A percentile compares a stretch with the other conserved stretches of the same genome.
Conservation (phyloP, 805 yeast species). For the Candida qinlingensis region DNA sequence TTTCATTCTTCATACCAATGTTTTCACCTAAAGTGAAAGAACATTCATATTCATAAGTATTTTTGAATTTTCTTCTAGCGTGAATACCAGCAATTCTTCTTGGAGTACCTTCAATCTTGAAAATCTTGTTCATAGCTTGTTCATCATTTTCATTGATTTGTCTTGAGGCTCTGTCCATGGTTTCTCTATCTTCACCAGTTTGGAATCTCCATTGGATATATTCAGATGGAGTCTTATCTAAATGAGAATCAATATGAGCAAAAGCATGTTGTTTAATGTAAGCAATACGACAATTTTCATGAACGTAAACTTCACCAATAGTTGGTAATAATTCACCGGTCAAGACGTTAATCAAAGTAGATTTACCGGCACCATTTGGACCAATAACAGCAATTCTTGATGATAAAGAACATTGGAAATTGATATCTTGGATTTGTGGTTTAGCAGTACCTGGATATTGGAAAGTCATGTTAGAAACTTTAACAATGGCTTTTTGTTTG, state of each 20-base stretch:
- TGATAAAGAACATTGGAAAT: slow-evolving; percentile 98
- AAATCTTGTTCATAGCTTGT: slow-evolving; percentile 98
- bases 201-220: slow-evolving; percentile 99
- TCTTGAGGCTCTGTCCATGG: slow-evolving; percentile 99
- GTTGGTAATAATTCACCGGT: slow-evolving; percentile 99
- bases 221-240: slow-evolving; percentile 99
- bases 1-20: slow-evolving; percentile 97
- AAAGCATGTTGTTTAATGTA: slow-evolving; percentile 99
- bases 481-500: slow-evolving; percentile 99
- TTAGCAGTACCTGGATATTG: slow-evolving; percentile 98
- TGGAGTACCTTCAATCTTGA: slow-evolving; percentile 97
- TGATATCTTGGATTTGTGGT: slow-evolving; percentile 88
- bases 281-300: slow-evolving; percentile 99
- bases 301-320: slow-evolving; percentile 97
- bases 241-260: slow-evolving; percentile 97
- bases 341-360: slow-evolving; percentile 96
- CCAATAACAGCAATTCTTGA: slow-evolving; percentile 99
- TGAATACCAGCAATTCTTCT: slow-evolving; percentile 94
- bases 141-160: slow-evolving; percentile 96
- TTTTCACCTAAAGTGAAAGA: slow-evolving; percentile 97
- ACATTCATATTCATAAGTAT: slow-evolving; percentile 99
- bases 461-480: slow-evolving; percentile 96
- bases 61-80: slow-evolving; percentile 99
- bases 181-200: slow-evolving; percentile 99
- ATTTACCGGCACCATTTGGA: slow-evolving; percentile 99